Conservation (phyloP, 192 early-diverging fungal species). For the Podila epicladia region DNA sequence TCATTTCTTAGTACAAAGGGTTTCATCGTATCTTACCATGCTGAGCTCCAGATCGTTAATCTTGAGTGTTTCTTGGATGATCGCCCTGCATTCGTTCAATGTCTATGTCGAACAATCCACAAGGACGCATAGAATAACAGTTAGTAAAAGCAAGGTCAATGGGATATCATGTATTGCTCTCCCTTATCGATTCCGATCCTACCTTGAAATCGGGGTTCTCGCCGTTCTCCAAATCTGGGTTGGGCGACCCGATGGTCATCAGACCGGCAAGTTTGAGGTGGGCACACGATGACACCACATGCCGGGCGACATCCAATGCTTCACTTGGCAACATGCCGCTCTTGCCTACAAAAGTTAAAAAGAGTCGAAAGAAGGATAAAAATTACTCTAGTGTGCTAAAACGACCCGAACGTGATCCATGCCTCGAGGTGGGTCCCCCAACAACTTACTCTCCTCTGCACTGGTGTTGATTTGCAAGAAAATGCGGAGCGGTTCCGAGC, state of each 20-base stretch:
- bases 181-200: not conserved
- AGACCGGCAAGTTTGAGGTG: constrained; percentile 81
- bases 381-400: not conserved
- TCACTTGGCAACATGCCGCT: constrained; percentile 74
- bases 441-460: constrained; percentile 78
- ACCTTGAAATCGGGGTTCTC: constrained; percentile 85
- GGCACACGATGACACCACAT: constrained; percentile 72
- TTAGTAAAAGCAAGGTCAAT: not conserved
- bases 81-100: constrained; percentile 52
- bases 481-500: constrained; percentile 70
- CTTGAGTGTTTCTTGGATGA: constrained; percentile 36
- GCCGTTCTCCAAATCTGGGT: constrained; percentile 50
- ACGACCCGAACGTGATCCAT: too few species aligned
- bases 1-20: too few species aligned
- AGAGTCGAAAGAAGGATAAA: constrained; percentile 8
- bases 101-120: constrained; percentile 18
- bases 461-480: constrained; percentile 98
- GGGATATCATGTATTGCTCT: not conserved
- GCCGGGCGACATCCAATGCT: constrained; percentile 63
- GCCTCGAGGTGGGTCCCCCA: too few species aligned
- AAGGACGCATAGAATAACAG: not conserved
- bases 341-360: constrained; percentile 67
- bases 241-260: constrained; percentile 96
- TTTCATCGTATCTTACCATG: constrained; percentile 21
- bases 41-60: constrained; percentile 32